phyloP scores from a whole-genome alignment of 257 asterid genomes.

The Solanum dulcamara region DNA sequence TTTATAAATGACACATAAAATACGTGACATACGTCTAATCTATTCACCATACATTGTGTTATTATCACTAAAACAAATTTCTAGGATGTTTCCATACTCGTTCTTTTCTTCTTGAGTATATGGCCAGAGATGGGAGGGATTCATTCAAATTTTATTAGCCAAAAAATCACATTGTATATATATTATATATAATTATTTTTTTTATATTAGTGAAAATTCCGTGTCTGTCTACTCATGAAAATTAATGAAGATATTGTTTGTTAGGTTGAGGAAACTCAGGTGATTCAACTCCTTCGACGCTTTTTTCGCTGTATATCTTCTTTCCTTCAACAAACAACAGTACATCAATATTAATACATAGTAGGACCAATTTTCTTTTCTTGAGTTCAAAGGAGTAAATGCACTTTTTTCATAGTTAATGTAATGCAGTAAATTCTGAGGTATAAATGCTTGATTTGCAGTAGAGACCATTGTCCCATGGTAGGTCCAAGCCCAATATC shows the following conservation, averaged over 20 bases:
- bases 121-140: background rate
- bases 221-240: background rate
- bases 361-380: background rate
- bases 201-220: background rate
- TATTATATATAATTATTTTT: background rate
- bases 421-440: background rate
- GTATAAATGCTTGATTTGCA: background rate
- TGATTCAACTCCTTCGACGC: background rate
- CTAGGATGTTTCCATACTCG: background rate
- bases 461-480: background rate
- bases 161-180: background rate
- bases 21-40: too few relatives aligned
- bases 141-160: background rate
- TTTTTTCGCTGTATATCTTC: background rate
- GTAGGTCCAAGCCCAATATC: background rate
- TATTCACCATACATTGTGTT: too few relatives aligned
- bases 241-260: background rate
- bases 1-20: background rate
- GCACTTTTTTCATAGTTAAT: background rate
- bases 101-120: background rate
- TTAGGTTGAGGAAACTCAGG: background rate
- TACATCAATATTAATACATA: background rate
- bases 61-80: background rate
- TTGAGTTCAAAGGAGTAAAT: background rate
- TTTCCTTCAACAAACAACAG: background rate